phyloP scores from a whole-genome alignment of 2,329 filamentous ascomycete genomes.

The Laburnicola sp. region DNA sequence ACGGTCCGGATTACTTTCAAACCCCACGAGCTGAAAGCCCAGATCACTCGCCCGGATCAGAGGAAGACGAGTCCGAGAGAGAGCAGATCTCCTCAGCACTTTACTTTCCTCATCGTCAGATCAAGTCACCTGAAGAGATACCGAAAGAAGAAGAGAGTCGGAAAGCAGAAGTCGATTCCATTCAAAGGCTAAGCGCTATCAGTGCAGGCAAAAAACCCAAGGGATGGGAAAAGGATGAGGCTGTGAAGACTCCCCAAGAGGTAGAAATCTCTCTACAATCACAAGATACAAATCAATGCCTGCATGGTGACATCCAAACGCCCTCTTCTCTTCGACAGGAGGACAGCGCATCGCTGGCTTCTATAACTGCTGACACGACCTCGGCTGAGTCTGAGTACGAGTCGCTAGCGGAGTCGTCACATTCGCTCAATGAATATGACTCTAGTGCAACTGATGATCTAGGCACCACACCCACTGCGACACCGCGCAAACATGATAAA shows the following conservation, averaged over 20 bases:
- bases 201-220: conserved; percentile 32
- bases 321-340: conserved; percentile 46
- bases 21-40: conserved; percentile 19
- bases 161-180: conserved; percentile 30
- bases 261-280: conserved; percentile 66
- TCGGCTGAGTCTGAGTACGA: conserved; percentile 49
- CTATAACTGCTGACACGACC: conserved; percentile 29
- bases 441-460: conserved; percentile 60
- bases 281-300: conserved; percentile 61
- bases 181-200: conserved; percentile 31
- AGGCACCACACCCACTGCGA: conserved; percentile 44
- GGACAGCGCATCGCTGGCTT: conserved; percentile 43
- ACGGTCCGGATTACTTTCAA: conserved; percentile 37
- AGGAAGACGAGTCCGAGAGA: conserved; percentile 69
- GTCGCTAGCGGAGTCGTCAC: conserved; percentile 47
- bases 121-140: conserved; percentile 47
- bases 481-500: conserved; percentile 32
- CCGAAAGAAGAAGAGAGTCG: conserved; percentile 26
- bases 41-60: conserved; percentile 41
- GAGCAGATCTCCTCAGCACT: conserved; percentile 87
- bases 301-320: conserved; percentile 61
- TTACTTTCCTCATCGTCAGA: conserved; percentile 74
- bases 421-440: conserved; percentile 53
- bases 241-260: conserved; percentile 50
- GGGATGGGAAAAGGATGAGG: conserved; percentile 34